Evolutionary conservation across 257 asterid species (phyloP), one percentile per base, ranked within the genome.

Genomic region (Anisodus acutangulus): DNA sequence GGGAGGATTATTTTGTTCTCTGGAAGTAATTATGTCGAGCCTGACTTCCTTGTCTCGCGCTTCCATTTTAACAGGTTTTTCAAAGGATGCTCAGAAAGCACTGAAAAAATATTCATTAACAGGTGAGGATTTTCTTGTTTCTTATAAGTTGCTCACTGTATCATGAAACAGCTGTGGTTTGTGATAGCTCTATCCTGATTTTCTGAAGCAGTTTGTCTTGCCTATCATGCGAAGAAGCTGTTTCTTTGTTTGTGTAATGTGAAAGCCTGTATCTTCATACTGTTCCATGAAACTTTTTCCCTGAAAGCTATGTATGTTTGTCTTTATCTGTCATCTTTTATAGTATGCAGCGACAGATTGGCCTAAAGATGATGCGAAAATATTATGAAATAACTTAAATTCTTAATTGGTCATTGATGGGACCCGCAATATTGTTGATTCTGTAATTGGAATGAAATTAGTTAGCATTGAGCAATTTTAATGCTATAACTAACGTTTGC

Each of bases 21-120:
- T 79, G 81, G 86, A 81, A 84, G 16, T 84, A 83, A 58, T 53
- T 67, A 68, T 81, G 69, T 87, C 68, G 83, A 86, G 68, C 84
- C 11, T 85, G 72, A 84, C 54, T 84, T 83, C 39, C 81, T 84
- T 81, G 86, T 86, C 74, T 78, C 81, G 78, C 37, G 78, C 74
- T 82, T 79, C 82, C 79, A 57, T 76, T 85, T 62, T 87, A 80
- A 74, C 87, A 96, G 99, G 98, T 83, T 88, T 96, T 86, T 92
- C 98, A 57, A 92, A 90, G 85, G 99, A 90, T 86, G 92, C 97
- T 63, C 97, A 89, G 86, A 92, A 88, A 90, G 92, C 97, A 57
- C 93, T 96, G 84, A 93, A 90, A 86, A 93, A 92, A 87, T 96
- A 92, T 89, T 89, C 88, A 82, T 85, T 91, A 87, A 86, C 94